phyloP scores from a whole-genome alignment of 257 asterid genomes.

The Ocimum tenuiflorum region DNA sequence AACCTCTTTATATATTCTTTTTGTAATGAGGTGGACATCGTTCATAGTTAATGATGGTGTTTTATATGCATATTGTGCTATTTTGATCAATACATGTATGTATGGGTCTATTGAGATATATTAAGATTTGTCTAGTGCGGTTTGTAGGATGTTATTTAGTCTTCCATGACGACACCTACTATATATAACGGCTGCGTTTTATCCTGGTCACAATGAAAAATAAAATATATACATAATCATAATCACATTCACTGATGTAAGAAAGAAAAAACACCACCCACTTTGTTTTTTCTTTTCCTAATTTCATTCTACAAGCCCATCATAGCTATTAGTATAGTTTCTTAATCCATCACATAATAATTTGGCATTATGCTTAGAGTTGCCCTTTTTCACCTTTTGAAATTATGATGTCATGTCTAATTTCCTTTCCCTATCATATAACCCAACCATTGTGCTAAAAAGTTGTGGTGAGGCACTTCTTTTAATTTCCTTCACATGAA shows the following conservation, averaged over 20 bases:
- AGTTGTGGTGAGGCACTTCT: constrained; percentile 8
- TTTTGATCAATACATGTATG: too few species aligned
- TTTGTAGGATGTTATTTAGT: too few species aligned
- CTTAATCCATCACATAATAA: constrained; percentile 17
- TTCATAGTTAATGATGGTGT: too few species aligned
- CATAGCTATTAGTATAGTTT: constrained; percentile 11
- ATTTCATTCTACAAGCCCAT: constrained; percentile 19
- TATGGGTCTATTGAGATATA: too few species aligned
- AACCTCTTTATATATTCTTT: neutral
- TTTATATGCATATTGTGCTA: too few species aligned
- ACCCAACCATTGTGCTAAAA: constrained; percentile 13
- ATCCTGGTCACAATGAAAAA: too few species aligned
- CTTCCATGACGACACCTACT: too few species aligned
- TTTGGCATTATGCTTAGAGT: constrained; percentile 25
- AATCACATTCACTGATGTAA: too few species aligned
- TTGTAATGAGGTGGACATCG: too few species aligned
- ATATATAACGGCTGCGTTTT: too few species aligned
- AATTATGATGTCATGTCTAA: constrained; percentile 18
- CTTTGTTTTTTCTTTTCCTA: neutral
- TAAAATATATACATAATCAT: too few species aligned
- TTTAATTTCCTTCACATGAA: neutral
- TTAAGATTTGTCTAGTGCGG: too few species aligned
- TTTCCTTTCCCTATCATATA: constrained; percentile 22
- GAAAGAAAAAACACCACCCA: neutral
- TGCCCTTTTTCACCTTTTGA: constrained; percentile 14